Evolutionary conservation across 345 rosid genomes (phyloP).

Genomic region (Rhodomyrtus tomentosa): DNA sequence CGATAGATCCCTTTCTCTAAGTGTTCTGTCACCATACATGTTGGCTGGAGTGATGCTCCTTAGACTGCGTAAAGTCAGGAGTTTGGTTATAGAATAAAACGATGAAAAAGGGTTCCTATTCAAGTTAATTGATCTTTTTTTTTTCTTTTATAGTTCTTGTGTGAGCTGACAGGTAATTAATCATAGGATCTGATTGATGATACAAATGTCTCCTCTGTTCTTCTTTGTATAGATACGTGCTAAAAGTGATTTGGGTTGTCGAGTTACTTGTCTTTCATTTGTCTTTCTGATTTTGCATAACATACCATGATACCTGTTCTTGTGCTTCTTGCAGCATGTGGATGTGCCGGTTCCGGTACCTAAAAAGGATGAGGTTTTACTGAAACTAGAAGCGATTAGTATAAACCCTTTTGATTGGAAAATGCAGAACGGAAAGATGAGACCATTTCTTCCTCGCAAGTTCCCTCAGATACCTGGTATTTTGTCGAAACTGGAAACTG

Average conservation of each 20-base stretch:
- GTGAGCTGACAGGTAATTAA: not conserved
- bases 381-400: conserved; percentile 4
- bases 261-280: not conserved
- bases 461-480: conserved; percentile 16
- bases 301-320: not conserved
- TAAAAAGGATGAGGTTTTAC: conserved; percentile 1
- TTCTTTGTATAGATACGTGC: not conserved
- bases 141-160: not conserved
- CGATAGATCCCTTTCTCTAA: not conserved
- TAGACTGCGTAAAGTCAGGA: not conserved
- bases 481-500: not conserved
- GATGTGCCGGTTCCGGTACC: conserved; percentile 9
- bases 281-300: not conserved
- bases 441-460: conserved; percentile 9
- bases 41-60: not conserved
- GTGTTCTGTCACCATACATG: not conserved
- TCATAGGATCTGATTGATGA: not conserved
- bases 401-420: conserved; percentile 11
- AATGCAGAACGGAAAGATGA: conserved; percentile 5
- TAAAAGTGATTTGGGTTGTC: not conserved
- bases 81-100: not conserved
- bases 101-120: not conserved
- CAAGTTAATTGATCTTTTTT: not conserved
- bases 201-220: not conserved
- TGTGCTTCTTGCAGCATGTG: conserved; percentile 1